Base-by-base conservation (phyloP, 2,329 filamentous ascomycete species). In the Calonectria naviculata region DNA sequence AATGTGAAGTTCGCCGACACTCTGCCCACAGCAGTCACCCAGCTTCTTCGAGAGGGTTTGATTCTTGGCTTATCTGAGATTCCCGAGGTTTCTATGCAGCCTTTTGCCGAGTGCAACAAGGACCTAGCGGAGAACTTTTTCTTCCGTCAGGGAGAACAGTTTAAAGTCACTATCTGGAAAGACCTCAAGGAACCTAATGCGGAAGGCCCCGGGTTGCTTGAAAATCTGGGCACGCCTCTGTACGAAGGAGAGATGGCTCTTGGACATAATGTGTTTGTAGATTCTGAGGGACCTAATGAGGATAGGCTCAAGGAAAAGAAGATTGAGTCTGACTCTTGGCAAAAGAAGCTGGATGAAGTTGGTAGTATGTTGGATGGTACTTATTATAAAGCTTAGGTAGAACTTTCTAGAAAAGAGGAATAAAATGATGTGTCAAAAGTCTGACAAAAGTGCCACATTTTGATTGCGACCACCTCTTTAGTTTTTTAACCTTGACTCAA, bases 41-140 rank as follows among this genome's bases (percentile, higher is more conserved):
- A 66, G 29, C 29, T 71, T 52, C 54, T 77, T 31, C 42, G 42
- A 29, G 19, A 69, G 38, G 46, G 65, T 0, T 71, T 82, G 19
- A 78, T 84, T n/a, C 74, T 84, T 5, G 70, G 78, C 2, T 68
- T 84, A 7, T 73, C 78, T 0, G 74, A 82, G 1, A 77, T 83
- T 1, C 81, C 77, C 13, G 84, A 85, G 54, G 78, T 75, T 1
- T 71, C 83, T 0, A 81, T 85, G 80, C 84, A 85, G 29, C 83
- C 84, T 0, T 83, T 85, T 62, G 77, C 81, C 2, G 67, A 71
- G 19, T 61, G 7, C 1, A 77, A 77, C 19, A 21, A 67, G 1
- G 54, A 67, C 2, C 19, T 77, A 0, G 36, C 46, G 0, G 72
- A 76, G 6, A 26, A 65, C 0, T 77, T 77, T 36, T 75, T 77